These are phyloP conservation scores for Vanrija humicola DNA, from an alignment of 1,284 basidiomycete genomes.

Conservation along the genomic window DNA sequence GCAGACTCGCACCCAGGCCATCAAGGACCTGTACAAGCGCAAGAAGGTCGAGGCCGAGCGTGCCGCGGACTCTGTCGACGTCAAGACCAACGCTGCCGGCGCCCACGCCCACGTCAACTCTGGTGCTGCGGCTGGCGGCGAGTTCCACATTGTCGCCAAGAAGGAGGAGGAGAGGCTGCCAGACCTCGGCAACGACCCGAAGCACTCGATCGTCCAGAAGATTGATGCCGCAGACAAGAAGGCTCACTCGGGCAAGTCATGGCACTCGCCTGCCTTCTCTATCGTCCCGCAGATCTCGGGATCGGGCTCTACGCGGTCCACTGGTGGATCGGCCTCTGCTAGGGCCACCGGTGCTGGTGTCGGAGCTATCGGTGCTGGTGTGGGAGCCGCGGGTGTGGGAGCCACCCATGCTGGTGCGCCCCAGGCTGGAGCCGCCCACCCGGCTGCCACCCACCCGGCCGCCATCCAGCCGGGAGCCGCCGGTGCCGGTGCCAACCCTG, in stretches of 20 bases:
- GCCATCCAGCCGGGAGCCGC: too few species aligned
- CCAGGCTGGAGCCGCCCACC: too few species aligned
- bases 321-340: background rate
- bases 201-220: constrained; percentile 33
- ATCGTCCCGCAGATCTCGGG: constrained; percentile 3
- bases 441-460: too few species aligned
- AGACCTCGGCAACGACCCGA: constrained; percentile 27
- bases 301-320: background rate
- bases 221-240: constrained; percentile 23
- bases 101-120: constrained; percentile 12
- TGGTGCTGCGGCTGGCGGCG: background rate
- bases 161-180: constrained; percentile 28
- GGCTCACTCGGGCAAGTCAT: constrained; percentile 31
- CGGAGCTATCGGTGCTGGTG: too few species aligned
- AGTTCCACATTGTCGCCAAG: constrained; percentile 12
- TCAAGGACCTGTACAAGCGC: constrained; percentile 61
- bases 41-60: constrained; percentile 49
- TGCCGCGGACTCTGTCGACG: constrained; percentile 19
- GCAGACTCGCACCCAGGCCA: constrained; percentile 55
- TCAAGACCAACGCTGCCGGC: constrained; percentile 13
- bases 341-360: too few species aligned
- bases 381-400: too few species aligned
- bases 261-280: constrained; percentile 44
- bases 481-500: too few species aligned
- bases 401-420: too few species aligned